Evolutionary conservation across 208 protist species (phyloP).

Genomic region (Phytomonas sp.): DNA sequence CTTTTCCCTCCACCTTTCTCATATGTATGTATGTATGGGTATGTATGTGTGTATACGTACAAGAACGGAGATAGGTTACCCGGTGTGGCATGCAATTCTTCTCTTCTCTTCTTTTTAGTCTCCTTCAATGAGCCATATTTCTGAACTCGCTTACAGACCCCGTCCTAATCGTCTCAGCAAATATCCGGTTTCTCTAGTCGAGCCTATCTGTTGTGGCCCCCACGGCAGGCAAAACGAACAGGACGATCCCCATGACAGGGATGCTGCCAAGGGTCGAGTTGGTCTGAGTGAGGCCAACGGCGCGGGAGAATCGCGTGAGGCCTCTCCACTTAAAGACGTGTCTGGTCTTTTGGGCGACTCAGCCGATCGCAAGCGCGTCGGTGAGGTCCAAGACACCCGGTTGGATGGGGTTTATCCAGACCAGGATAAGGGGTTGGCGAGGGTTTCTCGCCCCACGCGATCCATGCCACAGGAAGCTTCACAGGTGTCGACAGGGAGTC

Average conservation of each 20-base stretch:
- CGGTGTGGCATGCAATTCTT: neutral
- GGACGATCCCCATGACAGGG: neutral
- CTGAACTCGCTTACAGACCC: neutral
- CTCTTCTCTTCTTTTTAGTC: neutral
- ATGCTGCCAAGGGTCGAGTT: neutral
- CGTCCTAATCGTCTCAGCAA: neutral
- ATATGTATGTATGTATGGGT: no score
- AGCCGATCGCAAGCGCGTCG: neutral
- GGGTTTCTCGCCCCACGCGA: neutral
- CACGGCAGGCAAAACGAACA: neutral
- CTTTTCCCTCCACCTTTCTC: neutral
- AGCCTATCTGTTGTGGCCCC: neutral
- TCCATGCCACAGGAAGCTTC: neutral
- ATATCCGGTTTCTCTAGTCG: neutral
- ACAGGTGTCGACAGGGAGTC: no score
- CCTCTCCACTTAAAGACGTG: neutral
- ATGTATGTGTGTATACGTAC: neutral
- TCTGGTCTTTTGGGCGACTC: neutral
- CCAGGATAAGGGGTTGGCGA: neutral
- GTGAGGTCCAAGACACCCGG: neutral
- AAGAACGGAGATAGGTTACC: neutral
- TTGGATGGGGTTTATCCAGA: neutral
- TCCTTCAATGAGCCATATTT: neutral
- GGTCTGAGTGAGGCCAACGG: neutral
- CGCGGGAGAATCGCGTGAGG: neutral